phyloP scores from a whole-genome alignment of 2,329 filamentous ascomycete genomes.

The Verticillium longisporum region DNA sequence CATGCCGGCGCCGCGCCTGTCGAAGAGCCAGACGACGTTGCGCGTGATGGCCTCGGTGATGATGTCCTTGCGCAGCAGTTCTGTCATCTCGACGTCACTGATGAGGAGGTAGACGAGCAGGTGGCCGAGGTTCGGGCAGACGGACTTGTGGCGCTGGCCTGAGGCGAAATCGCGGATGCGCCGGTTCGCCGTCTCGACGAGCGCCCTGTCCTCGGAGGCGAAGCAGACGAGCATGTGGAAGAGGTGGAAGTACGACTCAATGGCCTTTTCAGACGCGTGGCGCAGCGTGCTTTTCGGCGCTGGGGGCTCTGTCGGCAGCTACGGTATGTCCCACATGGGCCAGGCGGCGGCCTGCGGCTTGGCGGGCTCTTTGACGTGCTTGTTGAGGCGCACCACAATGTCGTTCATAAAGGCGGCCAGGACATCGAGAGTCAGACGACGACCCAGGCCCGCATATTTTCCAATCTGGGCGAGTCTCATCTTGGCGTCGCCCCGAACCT shows the following conservation, averaged over 20 bases:
- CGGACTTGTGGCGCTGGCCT: conserved; percentile 30
- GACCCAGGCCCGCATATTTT: neutral
- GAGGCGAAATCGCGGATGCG: conserved; percentile 28
- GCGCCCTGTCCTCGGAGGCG: conserved; percentile 25
- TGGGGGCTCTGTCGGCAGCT: no score
- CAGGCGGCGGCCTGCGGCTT: neutral
- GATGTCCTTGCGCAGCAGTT: conserved; percentile 29
- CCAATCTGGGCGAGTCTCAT: conserved; percentile 7
- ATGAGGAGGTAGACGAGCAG: conserved; percentile 40
- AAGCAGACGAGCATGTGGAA: conserved; percentile 44
- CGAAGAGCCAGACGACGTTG: conserved; percentile 45
- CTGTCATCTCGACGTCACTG: conserved; percentile 31
- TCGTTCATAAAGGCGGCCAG: conserved; percentile 43
- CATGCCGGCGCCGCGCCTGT: conserved; percentile 23
- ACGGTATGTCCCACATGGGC: conserved; percentile 8
- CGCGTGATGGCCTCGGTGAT: conserved; percentile 41
- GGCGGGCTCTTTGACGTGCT: conserved; percentile 16
- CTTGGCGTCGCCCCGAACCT: conserved; percentile 16
- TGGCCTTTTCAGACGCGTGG: conserved; percentile 44
- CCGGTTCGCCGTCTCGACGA: conserved; percentile 32
- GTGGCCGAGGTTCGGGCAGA: conserved; percentile 40
- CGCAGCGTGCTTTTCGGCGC: conserved; percentile 29
- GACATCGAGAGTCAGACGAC: conserved; percentile 21
- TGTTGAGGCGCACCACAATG: conserved; percentile 38
- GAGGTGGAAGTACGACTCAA: conserved; percentile 44